Conservation (phyloP, 164 flowering plant genomes). For the Brasenia schreberi region DNA sequence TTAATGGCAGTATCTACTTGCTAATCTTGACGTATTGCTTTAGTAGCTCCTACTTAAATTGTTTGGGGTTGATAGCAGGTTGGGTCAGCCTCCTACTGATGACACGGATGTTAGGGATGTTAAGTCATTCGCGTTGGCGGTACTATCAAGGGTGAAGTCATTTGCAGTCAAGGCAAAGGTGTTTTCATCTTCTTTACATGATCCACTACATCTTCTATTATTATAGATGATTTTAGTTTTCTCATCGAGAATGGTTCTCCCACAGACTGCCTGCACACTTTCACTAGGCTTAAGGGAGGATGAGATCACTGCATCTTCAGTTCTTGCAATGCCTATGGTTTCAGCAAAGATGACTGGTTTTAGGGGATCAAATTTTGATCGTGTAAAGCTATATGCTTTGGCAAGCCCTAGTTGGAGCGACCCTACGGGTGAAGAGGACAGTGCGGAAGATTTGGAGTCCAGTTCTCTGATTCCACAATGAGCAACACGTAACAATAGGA, state of each 20-base stretch:
- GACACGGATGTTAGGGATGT: slow-evolving; percentile 31
- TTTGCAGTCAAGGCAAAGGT: slow-evolving; percentile 60
- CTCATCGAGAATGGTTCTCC: slow-evolving; percentile 1
- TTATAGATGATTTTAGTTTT: not conserved
- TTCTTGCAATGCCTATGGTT: slow-evolving; percentile 93
- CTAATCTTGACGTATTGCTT: too few relatives aligned
- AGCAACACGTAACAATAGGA: not conserved
- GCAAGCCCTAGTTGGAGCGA: slow-evolving; percentile 48
- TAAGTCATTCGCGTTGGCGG: slow-evolving; percentile 26
- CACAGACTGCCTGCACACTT: slow-evolving; percentile 62
- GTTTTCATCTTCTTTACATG: not conserved
- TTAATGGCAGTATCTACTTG: too few relatives aligned
- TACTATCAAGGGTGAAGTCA: slow-evolving; percentile 23
- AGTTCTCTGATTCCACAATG: slow-evolving; percentile 16
- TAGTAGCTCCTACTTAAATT: too few relatives aligned
- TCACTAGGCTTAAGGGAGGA: slow-evolving; percentile 80
- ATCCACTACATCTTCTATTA: not conserved
- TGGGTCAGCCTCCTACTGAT: slow-evolving; percentile 22
- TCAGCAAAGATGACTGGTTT: slow-evolving; percentile 87
- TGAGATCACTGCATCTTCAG: slow-evolving; percentile 76
- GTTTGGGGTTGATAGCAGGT: slow-evolving; percentile 17
- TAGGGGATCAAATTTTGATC: slow-evolving; percentile 48
- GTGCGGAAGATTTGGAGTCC: slow-evolving; percentile 23
- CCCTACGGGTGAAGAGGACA: slow-evolving; percentile 40
- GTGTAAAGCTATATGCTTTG: slow-evolving; percentile 37